Evolutionary conservation across 345 rosid species (phyloP), one percentile per base, ranked within the genome.

Genomic region (Ceriops zippeliana): DNA sequence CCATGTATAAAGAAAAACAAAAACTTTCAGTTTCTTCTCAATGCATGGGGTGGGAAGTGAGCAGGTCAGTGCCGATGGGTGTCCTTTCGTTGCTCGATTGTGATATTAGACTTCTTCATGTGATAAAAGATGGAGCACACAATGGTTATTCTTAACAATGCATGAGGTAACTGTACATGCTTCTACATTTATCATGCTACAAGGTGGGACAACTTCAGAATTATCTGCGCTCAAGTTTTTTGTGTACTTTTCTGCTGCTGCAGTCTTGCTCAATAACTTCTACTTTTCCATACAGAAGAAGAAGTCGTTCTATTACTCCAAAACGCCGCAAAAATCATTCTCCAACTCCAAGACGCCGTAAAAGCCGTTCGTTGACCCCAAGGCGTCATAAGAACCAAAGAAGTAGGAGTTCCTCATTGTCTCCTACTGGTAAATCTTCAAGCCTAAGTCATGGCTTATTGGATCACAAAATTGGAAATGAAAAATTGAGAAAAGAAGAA

Each of bases 151-250:
- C 93, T 84, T 86, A 80, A 83, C 91, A 86, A 76, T 88, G 85
- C 83, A 65, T 84, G 96, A 95, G 99, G 99, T 95, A 95, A 95
- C 87, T 90, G 87, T 83, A 81, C 76, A 78, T 83, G 84, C 84
- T 90, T 83, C 78, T 68, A 57, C 67, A 76, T 79, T 70, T 69
- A 60, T 56, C 70, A 74, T 73, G 71, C 59, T 76, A 75, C 73
- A 76, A 62, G 80, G 81, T 72, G 84, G 83, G 79, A 77, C 42
- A 73, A 54, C 68, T 58, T 72, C 66, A 68, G 67, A 73, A 57
- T 72, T 72, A 47, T 77, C 53, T 63, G 60, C 66, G 67, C 61
- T 52, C 65, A 74, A 65, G 72, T 78, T 72, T 63, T 79, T 66
- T 54, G 52, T 61, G 61, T 59, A 13, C 60, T 47, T 68, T 31